Percentiles rank a stretch among this genome's conserved stretches.
phyloP scores from a whole-genome alignment of 805 yeast genomes.

The Naumovozyma castellii region DNA sequence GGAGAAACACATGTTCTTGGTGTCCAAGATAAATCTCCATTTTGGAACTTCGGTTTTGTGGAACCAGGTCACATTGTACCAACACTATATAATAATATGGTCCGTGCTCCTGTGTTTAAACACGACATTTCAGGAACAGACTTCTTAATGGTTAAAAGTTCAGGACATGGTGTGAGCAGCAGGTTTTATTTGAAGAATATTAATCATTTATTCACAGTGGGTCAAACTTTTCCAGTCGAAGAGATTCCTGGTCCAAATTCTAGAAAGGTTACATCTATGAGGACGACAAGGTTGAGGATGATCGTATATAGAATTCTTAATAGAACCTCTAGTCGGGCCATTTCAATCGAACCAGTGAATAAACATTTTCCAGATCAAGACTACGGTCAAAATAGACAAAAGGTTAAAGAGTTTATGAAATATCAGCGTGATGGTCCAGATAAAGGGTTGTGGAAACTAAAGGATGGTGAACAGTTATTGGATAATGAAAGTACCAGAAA shows the following conservation, averaged over 20 bases:
- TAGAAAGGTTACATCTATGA: constrained; percentile 86
- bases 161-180: constrained; percentile 69
- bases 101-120: constrained; percentile 85
- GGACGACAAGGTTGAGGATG: constrained; percentile 87
- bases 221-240: constrained; percentile 86
- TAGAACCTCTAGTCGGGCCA: constrained; percentile 58
- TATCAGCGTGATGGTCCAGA: constrained; percentile 90
- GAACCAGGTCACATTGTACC: constrained; percentile 92
- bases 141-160: constrained; percentile 67
- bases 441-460: constrained; percentile 90
- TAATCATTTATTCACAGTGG: constrained; percentile 73
- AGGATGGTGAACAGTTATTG: constrained; percentile 56
- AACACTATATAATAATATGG: constrained; percentile 81
- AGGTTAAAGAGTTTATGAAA: constrained; percentile 95
- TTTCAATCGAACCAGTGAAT: constrained; percentile 79
- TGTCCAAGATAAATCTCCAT: constrained; percentile 92
- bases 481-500: constrained; percentile 64
- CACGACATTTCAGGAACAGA: constrained; percentile 77
- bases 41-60: constrained; percentile 97
- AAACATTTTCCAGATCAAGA: constrained; percentile 93
- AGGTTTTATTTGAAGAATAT: constrained; percentile 60
- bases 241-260: constrained; percentile 98
- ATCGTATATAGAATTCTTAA: constrained; percentile 82
- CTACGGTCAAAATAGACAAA: constrained; percentile 93
- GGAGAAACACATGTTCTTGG: constrained; percentile 96